Base-by-base conservation (phyloP, 176 grass and related monocot species). In the Melocanna baccifera region DNA sequence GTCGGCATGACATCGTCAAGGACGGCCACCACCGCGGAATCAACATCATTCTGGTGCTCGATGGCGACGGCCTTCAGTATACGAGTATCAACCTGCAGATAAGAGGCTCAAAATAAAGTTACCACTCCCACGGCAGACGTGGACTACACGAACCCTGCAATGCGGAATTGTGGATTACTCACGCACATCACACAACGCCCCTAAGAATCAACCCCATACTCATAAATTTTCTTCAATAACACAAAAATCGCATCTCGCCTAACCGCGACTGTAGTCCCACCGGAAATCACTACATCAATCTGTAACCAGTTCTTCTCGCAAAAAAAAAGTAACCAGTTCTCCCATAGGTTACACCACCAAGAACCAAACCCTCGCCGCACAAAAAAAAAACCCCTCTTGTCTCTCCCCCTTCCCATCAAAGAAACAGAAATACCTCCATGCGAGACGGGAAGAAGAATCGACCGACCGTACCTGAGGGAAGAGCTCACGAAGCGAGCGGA, bases 51-150 rank as follows among this genome's bases (percentile, higher is more conserved):
- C 39, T 10, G 10, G 29, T 81, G 84, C 32, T 91, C 87, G 52
- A 87, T 62, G 11, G 89, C 84, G 13, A 94, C 75, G 69, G 87
- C 86, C 87, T 89, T 94, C 9, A 94, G 73, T 37, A 94, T 82
- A 22, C 92, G 92, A 47, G 86, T 81, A 71, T 94, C 92, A 74
- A 94, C 87, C 92, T 94, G 77, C 55, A 76, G 55, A 29, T 4
- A 62, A 89, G 29, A 72, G 56, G 32, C 18, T n/a, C 53, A 45
- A 69, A 37, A 42, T 4, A 58, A 79, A 68, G 23, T 53, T 46
- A 66, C 9, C 5, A 9, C 12, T 53, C 71, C 0, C 0, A 20
- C 67, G 4, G 80, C 37, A 47, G 26, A 14, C 11, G 26, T 28
- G 48, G 9, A 51, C 18, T 4, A 52, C 11, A 36, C 3, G 14